Evolutionary conservation across 2,329 filamentous ascomycete species (phyloP).

Genomic region (Clonostachys byssicola): DNA sequence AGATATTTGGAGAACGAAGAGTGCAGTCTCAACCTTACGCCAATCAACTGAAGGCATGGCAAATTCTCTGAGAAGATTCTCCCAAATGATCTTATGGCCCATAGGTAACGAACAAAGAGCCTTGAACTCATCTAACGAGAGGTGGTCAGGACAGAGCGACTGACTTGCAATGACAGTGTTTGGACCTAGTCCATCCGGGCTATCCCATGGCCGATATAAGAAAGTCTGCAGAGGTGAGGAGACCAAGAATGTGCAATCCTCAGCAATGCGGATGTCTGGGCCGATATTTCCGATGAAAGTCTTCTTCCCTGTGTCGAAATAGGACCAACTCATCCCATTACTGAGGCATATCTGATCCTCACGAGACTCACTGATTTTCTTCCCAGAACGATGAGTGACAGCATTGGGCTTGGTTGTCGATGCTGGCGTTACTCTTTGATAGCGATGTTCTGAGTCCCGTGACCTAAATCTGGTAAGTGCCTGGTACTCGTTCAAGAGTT

Average conservation of each 20-base stretch:
- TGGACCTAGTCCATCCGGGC: constrained; percentile 19
- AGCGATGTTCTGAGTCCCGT: no score
- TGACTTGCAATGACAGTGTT: constrained; percentile 50
- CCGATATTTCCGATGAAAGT: constrained; percentile 8
- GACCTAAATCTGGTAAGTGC: neutral
- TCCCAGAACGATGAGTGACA: neutral
- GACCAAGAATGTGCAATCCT: constrained; percentile 33
- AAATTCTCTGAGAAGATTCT: constrained; percentile 50
- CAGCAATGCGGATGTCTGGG: constrained; percentile 12
- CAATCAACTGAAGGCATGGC: constrained; percentile 41
- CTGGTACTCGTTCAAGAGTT: neutral
- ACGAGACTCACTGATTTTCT: neutral
- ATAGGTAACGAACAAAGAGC: constrained; percentile 41
- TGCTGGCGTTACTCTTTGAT: neutral
- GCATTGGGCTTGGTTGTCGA: constrained; percentile 1
- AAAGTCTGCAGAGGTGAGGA: constrained; percentile 32
- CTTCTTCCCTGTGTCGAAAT: constrained; percentile 21
- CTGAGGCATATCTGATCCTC: constrained; percentile 5
- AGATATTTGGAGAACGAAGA: constrained; percentile 43
- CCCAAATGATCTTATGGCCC: constrained; percentile 46
- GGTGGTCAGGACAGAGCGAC: constrained; percentile 32
- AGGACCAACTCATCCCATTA: constrained; percentile 35
- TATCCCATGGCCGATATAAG: constrained; percentile 19
- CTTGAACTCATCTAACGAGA: constrained; percentile 50
- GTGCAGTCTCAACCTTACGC: constrained; percentile 38